Percentiles rank a stretch among this genome's conserved stretches.
phyloP scores from a whole-genome alignment of 1,284 basidiomycete species.

The Grifola frondosa region DNA sequence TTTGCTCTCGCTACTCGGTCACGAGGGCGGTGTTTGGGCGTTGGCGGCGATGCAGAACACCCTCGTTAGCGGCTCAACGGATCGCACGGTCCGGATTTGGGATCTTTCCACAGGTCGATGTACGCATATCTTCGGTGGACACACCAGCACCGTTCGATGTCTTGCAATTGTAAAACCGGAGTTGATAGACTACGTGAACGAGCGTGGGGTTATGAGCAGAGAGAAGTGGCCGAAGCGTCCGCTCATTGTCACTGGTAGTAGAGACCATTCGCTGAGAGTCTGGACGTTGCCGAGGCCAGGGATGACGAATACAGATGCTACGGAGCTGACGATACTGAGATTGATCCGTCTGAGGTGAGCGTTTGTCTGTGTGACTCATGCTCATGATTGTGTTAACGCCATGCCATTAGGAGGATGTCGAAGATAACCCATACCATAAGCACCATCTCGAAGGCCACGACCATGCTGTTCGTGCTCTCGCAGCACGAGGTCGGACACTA shows the following conservation, averaged over 20 bases:
- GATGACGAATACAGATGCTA: conserved; percentile 77
- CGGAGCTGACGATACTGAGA: conserved; percentile 65
- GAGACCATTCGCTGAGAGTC: conserved; percentile 87
- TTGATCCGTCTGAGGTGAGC: conserved; percentile 67
- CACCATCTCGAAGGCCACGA: conserved; percentile 84
- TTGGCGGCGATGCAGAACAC: conserved; percentile 81
- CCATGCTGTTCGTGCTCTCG: conserved; percentile 89
- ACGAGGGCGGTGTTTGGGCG: conserved; percentile 96
- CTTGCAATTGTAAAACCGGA: conserved; percentile 89
- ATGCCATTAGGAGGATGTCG: conserved; percentile 64
- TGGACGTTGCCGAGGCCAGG: conserved; percentile 82
- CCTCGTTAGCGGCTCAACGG: conserved; percentile 91
- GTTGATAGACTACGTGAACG: conserved; percentile 67
- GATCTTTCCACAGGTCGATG: conserved; percentile 77
- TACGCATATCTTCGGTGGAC: conserved; percentile 90
- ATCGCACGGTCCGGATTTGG: conserved; percentile 94
- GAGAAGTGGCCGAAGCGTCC: conserved; percentile 85
- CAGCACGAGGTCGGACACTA: conserved; percentile 83
- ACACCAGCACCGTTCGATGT: conserved; percentile 91
- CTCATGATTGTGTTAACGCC: conserved; percentile 10
- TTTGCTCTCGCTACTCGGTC: conserved; percentile 76
- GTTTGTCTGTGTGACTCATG: neutral
- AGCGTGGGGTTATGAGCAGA: conserved; percentile 53
- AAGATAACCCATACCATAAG: conserved; percentile 89
- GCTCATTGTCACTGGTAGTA: conserved; percentile 89